Conservation (phyloP, 441 rosid species). For the Populus hybrid region DNA sequence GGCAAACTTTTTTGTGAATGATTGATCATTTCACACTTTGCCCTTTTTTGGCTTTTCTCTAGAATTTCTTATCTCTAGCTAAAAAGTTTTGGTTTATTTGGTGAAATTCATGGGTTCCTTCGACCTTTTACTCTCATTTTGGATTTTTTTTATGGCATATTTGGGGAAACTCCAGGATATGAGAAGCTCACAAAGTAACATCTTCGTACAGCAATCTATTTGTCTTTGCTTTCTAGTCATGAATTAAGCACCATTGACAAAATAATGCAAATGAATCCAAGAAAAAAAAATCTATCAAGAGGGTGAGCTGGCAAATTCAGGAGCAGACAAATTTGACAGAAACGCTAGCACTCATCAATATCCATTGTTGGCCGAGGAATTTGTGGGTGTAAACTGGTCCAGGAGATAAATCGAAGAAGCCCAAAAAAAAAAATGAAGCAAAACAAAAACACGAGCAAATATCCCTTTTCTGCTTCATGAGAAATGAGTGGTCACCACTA, state of each 20-base stretch:
- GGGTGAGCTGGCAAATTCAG: conserved; percentile 18
- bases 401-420: neutral
- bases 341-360: conserved; percentile 2
- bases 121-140: conserved; percentile 1
- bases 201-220: neutral
- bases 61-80: neutral
- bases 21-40: conserved; percentile 13
- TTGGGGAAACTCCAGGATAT: neutral
- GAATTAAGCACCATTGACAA: neutral
- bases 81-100: conserved; percentile 6
- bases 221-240: neutral
- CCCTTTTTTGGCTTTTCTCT: conserved; percentile 28
- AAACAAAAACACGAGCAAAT: neutral
- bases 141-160: neutral
- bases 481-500: conserved; percentile 23
- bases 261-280: neutral
- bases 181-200: neutral
- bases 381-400: conserved; percentile 26
- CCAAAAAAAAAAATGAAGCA: conserved; percentile 11
- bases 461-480: conserved; percentile 16
- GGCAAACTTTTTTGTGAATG: conserved; percentile 28
- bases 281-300: neutral
- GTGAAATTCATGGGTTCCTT: neutral
- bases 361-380: conserved; percentile 30
- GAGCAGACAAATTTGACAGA: conserved; percentile 31